phyloP scores from a whole-genome alignment of 768 basidiomycete genomes.

The Russula dissimulans region DNA sequence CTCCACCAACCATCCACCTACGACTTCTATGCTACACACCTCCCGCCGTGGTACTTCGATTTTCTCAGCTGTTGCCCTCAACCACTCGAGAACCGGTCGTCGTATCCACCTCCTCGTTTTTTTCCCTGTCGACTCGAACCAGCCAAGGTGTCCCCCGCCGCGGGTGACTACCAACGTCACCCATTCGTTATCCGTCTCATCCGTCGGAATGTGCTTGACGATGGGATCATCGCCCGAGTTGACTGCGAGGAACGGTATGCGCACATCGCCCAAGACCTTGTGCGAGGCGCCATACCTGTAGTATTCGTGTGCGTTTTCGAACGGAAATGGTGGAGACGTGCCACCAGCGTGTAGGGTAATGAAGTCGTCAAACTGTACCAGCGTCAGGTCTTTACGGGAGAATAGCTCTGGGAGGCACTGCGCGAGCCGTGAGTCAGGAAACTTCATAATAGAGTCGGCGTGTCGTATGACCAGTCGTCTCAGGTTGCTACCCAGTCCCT shows the following conservation, averaged over 20 bases:
- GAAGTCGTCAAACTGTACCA: slow-evolving; percentile 50
- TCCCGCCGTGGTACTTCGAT: slow-evolving; percentile 32
- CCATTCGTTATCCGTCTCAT: slow-evolving; percentile 41
- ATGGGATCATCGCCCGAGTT: slow-evolving; percentile 83
- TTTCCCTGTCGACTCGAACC: slow-evolving; percentile 48
- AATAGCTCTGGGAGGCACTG: slow-evolving; percentile 39
- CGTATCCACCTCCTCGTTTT: slow-evolving; percentile 53
- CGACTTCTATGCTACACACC: slow-evolving; percentile 34
- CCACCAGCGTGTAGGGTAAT: slow-evolving; percentile 65
- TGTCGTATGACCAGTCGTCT: slow-evolving; percentile 48
- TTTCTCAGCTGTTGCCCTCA: slow-evolving; percentile 49
- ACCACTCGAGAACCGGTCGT: slow-evolving; percentile 67
- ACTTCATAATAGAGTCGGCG: slow-evolving; percentile 35
- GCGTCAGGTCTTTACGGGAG: slow-evolving; percentile 42
- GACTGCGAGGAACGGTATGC: slow-evolving; percentile 67
- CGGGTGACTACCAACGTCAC: slow-evolving; percentile 58
- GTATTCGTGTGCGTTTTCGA: slow-evolving; percentile 38
- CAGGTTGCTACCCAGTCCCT: slow-evolving; percentile 71
- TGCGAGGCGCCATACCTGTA: slow-evolving; percentile 53
- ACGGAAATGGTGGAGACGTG: slow-evolving; percentile 41
- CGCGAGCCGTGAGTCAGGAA: slow-evolving; percentile 43
- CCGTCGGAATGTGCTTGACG: slow-evolving; percentile 52
- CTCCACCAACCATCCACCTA: slow-evolving; percentile 46
- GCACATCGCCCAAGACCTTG: slow-evolving; percentile 46
- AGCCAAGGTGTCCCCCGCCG: slow-evolving; percentile 77